A percentile compares a stretch with the other conserved stretches of the same genome.
Conservation (phyloP, 176 grass and related monocot genomes). For the Pontederia crassipes region DNA sequence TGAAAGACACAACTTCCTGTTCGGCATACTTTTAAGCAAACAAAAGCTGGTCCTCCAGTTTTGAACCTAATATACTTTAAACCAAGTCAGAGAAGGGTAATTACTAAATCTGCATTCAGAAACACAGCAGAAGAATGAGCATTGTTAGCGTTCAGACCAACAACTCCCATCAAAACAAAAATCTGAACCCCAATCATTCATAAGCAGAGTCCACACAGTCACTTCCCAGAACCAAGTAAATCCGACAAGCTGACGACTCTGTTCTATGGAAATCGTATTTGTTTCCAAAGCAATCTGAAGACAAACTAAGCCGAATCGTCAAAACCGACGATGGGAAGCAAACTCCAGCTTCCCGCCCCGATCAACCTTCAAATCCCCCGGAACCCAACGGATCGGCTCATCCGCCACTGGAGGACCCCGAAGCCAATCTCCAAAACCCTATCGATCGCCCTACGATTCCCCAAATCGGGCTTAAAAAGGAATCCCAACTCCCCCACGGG, state of each 20-base stretch:
- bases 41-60: too few relatives aligned
- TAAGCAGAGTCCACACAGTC: background rate
- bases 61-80: too few relatives aligned
- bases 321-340: background rate
- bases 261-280: background rate
- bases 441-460: background rate
- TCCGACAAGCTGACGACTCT: background rate
- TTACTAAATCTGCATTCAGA: too few relatives aligned
- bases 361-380: conserved; percentile 2
- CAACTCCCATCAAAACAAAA: background rate
- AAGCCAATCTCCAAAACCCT: conserved; percentile 9
- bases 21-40: too few relatives aligned
- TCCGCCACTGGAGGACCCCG: background rate
- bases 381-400: conserved; percentile 2
- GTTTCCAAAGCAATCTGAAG: background rate
- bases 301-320: background rate
- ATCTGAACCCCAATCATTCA: background rate
- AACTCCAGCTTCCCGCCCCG: background rate
- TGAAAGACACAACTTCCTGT: too few relatives aligned
- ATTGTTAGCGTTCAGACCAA: too few relatives aligned
- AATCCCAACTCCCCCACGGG: background rate
- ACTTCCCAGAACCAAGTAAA: background rate
- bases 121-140: too few relatives aligned
- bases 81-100: too few relatives aligned
- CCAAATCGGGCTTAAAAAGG: background rate